Evolutionary conservation across 2,329 filamentous ascomycete species (phyloP).

Genomic region (Penicillium glabrum): DNA sequence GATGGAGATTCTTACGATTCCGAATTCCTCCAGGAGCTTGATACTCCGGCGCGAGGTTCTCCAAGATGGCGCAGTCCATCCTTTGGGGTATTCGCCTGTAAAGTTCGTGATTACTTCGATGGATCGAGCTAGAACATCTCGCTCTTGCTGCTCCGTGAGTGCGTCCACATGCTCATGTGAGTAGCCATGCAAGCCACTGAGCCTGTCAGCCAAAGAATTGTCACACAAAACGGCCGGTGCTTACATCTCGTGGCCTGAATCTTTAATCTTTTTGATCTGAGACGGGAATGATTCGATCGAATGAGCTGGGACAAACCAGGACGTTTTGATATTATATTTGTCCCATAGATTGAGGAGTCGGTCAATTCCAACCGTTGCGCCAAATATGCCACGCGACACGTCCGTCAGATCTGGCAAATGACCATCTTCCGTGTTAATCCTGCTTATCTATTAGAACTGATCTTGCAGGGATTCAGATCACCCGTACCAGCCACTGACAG

Average conservation of each 20-base stretch:
- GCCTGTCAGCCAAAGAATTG: not conserved
- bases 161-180: slow-evolving; percentile 69
- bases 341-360: slow-evolving; percentile 5
- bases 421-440: slow-evolving; percentile 5
- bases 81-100: slow-evolving; percentile 62
- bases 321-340: slow-evolving; percentile 3
- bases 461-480: not conserved
- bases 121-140: slow-evolving; percentile 70
- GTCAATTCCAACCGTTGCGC: slow-evolving; percentile 8
- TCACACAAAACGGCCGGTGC: not conserved
- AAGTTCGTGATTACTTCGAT: slow-evolving; percentile 69
- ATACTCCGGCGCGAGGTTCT: slow-evolving; percentile 25
- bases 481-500: slow-evolving; percentile 8
- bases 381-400: slow-evolving; percentile 8
- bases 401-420: not conserved
- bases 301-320: slow-evolving; percentile 10
- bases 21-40: slow-evolving; percentile 32
- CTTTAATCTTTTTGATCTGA: slow-evolving; percentile 5
- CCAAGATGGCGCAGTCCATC: slow-evolving; percentile 28
- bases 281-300: slow-evolving; percentile 5
- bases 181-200: slow-evolving; percentile 52
- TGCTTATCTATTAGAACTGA: not conserved
- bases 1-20: slow-evolving; percentile 17
- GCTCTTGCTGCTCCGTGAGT: slow-evolving; percentile 71
- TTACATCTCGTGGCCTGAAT: slow-evolving; percentile 11